Evolutionary conservation across 1,284 basidiomycete genomes (phyloP).

Genomic region (Sanghuangporus baumii): DNA sequence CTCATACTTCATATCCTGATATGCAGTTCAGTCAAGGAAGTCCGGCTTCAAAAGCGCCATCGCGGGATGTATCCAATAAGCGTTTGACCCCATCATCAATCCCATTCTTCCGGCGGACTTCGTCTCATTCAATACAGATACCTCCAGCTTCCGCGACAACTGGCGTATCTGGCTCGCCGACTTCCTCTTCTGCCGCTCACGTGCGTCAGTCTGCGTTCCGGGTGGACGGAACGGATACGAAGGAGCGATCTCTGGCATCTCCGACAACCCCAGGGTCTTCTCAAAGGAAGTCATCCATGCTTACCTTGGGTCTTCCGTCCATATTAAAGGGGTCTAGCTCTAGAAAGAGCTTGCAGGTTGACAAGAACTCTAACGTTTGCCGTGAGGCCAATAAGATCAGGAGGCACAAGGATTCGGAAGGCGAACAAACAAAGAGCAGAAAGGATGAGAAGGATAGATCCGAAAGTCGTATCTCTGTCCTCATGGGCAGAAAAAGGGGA

Average conservation of each 20-base stretch:
- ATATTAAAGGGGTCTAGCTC: slow-evolving; percentile 81
- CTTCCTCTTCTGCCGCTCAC: slow-evolving; percentile 36
- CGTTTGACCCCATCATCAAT: slow-evolving; percentile 91
- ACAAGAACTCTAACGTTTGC: slow-evolving; percentile 48
- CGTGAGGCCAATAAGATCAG: slow-evolving; percentile 39
- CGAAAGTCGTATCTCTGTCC: slow-evolving; percentile 79
- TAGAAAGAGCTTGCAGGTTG: slow-evolving; percentile 69
- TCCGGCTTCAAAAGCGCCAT: slow-evolving; percentile 58
- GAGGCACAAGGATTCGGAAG: slow-evolving; percentile 37
- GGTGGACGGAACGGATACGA: slow-evolving; percentile 36
- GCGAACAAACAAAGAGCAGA: slow-evolving; percentile 48
- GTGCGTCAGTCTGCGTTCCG: slow-evolving; percentile 33
- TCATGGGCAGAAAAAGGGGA: slow-evolving; percentile 87
- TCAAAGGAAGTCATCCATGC: slow-evolving; percentile 71
- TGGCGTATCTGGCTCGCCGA: slow-evolving; percentile 42
- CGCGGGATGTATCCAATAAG: slow-evolving; percentile 57
- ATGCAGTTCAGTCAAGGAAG: slow-evolving; percentile 56
- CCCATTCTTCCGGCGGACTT: slow-evolving; percentile 91
- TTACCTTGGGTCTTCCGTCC: slow-evolving; percentile 73
- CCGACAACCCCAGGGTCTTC: slow-evolving; percentile 50
- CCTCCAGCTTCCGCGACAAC: slow-evolving; percentile 33
- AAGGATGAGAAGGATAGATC: slow-evolving; percentile 79
- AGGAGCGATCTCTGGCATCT: slow-evolving; percentile 37
- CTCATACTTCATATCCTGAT: slow-evolving; percentile 42
- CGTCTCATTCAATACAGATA: slow-evolving; percentile 78